Conservation (phyloP, 164 flowering plant species). For the Berberis vulgaris region DNA sequence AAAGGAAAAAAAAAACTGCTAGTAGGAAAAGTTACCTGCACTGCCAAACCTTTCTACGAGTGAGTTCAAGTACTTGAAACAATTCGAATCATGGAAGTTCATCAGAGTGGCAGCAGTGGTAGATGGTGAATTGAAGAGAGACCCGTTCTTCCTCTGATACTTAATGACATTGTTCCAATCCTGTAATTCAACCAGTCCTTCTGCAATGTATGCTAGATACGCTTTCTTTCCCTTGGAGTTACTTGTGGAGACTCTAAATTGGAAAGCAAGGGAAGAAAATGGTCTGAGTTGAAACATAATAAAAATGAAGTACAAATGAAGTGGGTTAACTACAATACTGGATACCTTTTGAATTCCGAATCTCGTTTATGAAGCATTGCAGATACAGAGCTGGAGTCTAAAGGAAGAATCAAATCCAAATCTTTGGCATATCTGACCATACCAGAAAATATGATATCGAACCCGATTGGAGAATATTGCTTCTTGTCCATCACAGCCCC, state of each 20-base stretch:
- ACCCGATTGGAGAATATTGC: conserved; percentile 64
- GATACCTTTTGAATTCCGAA: conserved; percentile 54
- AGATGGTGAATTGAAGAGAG: conserved; percentile 84
- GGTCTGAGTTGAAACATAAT: neutral
- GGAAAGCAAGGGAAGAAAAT: neutral
- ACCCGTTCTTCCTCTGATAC: conserved; percentile 80
- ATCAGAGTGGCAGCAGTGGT: conserved; percentile 73
- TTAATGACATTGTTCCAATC: conserved; percentile 62
- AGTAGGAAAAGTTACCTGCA: conserved; percentile 42
- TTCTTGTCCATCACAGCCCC: conserved; percentile 33
- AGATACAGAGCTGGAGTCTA: conserved; percentile 22
- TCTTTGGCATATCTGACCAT: conserved; percentile 55
- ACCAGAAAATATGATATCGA: conserved; percentile 70
- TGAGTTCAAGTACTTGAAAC: conserved; percentile 49
- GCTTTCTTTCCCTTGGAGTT: conserved; percentile 31
- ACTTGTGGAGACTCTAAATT: conserved; percentile 21
- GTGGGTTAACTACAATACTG: neutral
- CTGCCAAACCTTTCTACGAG: conserved; percentile 42
- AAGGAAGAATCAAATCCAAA: conserved; percentile 40
- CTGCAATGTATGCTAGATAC: conserved; percentile 66
- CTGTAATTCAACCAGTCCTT: conserved; percentile 51
- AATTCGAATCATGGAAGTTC: conserved; percentile 34
- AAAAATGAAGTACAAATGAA: neutral
- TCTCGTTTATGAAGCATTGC: conserved; percentile 42
- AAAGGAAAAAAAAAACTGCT: neutral